Percentiles rank a stretch among this genome's conserved stretches.
phyloP scores from a whole-genome alignment of 116 monocot genomes.

The Zostera marina region DNA sequence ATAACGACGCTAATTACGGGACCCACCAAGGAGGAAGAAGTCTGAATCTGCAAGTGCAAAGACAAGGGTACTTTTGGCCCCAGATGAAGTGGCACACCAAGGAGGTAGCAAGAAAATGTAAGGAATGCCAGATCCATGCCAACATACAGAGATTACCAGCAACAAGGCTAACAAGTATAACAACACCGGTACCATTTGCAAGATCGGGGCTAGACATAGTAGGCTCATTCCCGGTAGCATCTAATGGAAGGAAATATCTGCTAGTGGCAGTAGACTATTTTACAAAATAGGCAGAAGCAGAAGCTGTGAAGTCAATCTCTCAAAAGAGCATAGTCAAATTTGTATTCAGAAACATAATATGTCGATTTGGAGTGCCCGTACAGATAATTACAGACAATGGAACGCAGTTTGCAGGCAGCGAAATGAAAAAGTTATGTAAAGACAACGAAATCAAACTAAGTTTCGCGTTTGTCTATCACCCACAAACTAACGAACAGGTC shows the following conservation, averaged over 20 bases:
- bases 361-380: background rate
- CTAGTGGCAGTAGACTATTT: background rate
- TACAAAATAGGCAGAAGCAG: background rate
- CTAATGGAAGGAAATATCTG: background rate
- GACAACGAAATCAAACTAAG: no score
- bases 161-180: background rate
- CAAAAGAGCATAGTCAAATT: background rate
- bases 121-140: no score
- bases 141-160: no score
- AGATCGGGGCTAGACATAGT: background rate
- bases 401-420: background rate
- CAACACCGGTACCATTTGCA: background rate
- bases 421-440: no score
- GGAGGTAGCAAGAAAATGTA: no score
- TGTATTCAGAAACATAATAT: background rate
- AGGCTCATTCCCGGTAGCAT: background rate
- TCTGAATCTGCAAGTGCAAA: no score
- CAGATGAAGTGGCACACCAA: no score
- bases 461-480: no score
- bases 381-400: background rate
- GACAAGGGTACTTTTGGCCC: no score
- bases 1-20: no score
- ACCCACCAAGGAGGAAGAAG: no score
- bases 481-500: no score
- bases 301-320: background rate